A percentile compares a stretch with the other conserved stretches of the same genome.
phyloP scores from a whole-genome alignment of 2,329 filamentous ascomycete genomes.

The Fusarium chlamydosporum region DNA sequence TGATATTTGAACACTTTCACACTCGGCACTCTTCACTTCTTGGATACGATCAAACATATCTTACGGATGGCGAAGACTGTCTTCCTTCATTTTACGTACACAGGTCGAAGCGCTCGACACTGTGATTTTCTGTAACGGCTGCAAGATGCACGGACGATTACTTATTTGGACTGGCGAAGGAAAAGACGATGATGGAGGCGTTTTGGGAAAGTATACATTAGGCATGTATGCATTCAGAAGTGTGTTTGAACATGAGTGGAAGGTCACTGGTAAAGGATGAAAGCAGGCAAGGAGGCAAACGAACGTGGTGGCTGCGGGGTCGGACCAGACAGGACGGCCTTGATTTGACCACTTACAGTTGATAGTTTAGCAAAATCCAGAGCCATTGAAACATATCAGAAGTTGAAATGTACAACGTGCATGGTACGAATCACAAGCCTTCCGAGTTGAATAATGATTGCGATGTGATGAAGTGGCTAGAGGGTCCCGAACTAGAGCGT shows the following conservation, averaged over 20 bases:
- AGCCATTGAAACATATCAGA: conserved; percentile 44
- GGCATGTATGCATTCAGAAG: conserved; percentile 35
- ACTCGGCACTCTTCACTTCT: conserved; percentile 43
- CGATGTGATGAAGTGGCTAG: conserved; percentile 25
- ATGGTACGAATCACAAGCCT: conserved; percentile 24
- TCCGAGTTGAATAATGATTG: conserved; percentile 15
- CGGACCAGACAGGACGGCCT: not conserved
- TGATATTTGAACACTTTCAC: conserved; percentile 44
- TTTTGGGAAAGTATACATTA: conserved; percentile 44
- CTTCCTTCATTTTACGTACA: conserved; percentile 42
- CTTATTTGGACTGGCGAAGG: conserved; percentile 45
- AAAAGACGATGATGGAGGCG: conserved; percentile 48
- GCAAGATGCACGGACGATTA: conserved; percentile 46
- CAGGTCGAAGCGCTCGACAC: conserved; percentile 49
- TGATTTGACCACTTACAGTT: conserved; percentile 27
- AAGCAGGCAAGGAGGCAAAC: conserved; percentile 38
- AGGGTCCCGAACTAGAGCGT: conserved; percentile 18
- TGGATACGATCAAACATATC: conserved; percentile 34
- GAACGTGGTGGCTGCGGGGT: conserved; percentile 41
- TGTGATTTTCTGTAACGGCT: conserved; percentile 47
- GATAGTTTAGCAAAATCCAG: conserved; percentile 45
- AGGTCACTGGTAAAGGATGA: conserved; percentile 18
- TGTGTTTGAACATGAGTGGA: conserved; percentile 29
- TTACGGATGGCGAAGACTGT: conserved; percentile 28
- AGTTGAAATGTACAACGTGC: conserved; percentile 24